Evolutionary conservation across 371 early-diverging fungal genomes (phyloP), one percentile per base, ranked within the genome.

Genomic region (Apophysomyces variabilis): DNA sequence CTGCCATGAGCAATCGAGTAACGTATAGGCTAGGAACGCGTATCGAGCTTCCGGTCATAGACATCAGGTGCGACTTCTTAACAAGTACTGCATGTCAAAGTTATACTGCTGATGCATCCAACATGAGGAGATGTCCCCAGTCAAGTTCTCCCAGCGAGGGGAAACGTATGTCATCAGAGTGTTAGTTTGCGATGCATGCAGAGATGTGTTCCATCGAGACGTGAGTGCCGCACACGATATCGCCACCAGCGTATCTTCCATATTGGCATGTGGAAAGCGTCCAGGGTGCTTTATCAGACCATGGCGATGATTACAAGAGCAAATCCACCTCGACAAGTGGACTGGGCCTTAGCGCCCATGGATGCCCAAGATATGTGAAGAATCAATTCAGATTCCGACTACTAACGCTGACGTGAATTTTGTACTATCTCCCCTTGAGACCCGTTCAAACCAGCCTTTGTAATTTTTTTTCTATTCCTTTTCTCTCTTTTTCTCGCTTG

Each of bases 401-500:
- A 41, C 41, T 41, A 41, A 41, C 32, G 32, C 32, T 26, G 32
- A 26, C 32, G 32, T 26, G 32, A 26, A 26, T 26, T 26, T 26
- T 26, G 32, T 26, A 26, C 32, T 26, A 26, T 26, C 32, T 26
- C 32, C 32, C 32, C 32, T 26, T 26, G 32, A 26, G 32, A 26
- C 32, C 32, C 32, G 32, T 26, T 26, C 32, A 26, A 26, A 26
- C 32, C 32, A 26, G 32, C 32, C 32, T 26, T 26, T 26, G 32
- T 26, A 26, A 21, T 50, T 50, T 50, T 50, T 18, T 50, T 50
- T n/a, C 21, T 21, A 50, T 21, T 50, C 54, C 11, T 26, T 50
- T 50, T 18, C 21, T 50, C 50, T 50, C 26, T 26, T 26, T 50
- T 50, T 50, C 54, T 50, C 60, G 43, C 32, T 38, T 32, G 13